Base-by-base conservation (phyloP, 441 rosid species). In the Eutrema salsugineum region DNA sequence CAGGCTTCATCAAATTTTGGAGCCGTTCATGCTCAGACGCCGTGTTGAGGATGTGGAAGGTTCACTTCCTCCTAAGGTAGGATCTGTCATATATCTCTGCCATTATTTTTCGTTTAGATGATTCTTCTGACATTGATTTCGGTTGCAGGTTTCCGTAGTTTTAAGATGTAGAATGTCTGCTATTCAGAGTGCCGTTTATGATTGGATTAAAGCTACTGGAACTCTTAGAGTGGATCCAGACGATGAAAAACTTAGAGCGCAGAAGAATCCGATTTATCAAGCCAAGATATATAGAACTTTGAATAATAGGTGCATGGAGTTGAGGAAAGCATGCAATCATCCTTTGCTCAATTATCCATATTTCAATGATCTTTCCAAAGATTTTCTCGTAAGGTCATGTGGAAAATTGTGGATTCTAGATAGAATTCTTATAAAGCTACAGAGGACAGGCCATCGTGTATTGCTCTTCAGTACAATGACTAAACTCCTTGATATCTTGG, bases 41-140 rank as follows among this genome's bases (percentile, higher is more conserved):
- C 99, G 98, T 51, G 97, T 96, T 64, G 97, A 96, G 84, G 99
- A 96, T 78, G 99, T 96, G 76, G 99, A 96, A 83, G 97, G 99
- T 75, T 91, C 97, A 53, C 97, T 96, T 79, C 99, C 99, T 58
- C 93, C 99, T n/a, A 96, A 96, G 98, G 99, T 96, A 83, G 44
- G 77, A 47, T 67, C 47, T 71, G 38, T 67, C 44, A 1, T 30
- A 40, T 63, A 42, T 56, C 38, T 24, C 55, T 62, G 66, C 46
- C 68, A 22, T 54, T 61, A 10, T 55, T 58, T 65, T 70, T 54
- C 12, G 4, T 69, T 36, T 63, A 22, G 64, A 68, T 79, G 75
- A 54, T 73, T 72, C 70, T 76, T 67, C 73, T 77, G 73, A 84
- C 71, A 54, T 35, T 73, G 62, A 51, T 80, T 60, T 73, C 73